Evolutionary conservation across 306 rosid species (phyloP), one percentile per base, ranked within the genome.

Genomic region (Quercus agrifolia): DNA sequence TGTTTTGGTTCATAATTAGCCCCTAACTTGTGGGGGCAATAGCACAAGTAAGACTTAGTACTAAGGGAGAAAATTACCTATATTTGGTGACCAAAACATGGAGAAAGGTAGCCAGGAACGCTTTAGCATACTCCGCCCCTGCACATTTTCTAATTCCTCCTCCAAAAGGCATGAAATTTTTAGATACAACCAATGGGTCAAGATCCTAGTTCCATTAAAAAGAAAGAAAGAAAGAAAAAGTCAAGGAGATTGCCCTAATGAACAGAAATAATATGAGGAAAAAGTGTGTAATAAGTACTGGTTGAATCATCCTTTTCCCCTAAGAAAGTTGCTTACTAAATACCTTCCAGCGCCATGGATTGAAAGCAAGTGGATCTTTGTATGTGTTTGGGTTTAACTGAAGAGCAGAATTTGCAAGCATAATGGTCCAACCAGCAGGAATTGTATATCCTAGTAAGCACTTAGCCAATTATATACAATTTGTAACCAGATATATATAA

Each of bases 321-420:
- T 46, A 46, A 4, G 3, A 46, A 46, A 12, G 14, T 46, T 46
- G 54, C 15, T 46, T 46, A 46, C 54, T 58, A 20, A 6, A 18
- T 52, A 82, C 85, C 85, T 86, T 86, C 89, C 89, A 86, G 6
- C 87, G 85, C 85, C 87, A 70, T 11, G 87, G 89, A 46, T 46
- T 46, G 54, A 46, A 46, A 46, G 17, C 54, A 46, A 46, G 54
- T 46, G 54, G 54, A 46, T 46, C 54, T 46, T 46, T 46, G 54
- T 46, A 46, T 1, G 54, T 46, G 54, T 46, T 46, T 46, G 54
- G 54, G 54, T 46, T 46, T 46, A 46, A 0, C 12, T 46, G 54
- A 46, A 46, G 54, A 46, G 54, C 54, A 3, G 54, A 46, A 46
- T 46, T 46, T 46, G 4, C 54, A 46, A 11, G 15, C 54, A 46